phyloP scores from a whole-genome alignment of 2,329 filamentous ascomycete species.

The Alternaria consortialis region DNA sequence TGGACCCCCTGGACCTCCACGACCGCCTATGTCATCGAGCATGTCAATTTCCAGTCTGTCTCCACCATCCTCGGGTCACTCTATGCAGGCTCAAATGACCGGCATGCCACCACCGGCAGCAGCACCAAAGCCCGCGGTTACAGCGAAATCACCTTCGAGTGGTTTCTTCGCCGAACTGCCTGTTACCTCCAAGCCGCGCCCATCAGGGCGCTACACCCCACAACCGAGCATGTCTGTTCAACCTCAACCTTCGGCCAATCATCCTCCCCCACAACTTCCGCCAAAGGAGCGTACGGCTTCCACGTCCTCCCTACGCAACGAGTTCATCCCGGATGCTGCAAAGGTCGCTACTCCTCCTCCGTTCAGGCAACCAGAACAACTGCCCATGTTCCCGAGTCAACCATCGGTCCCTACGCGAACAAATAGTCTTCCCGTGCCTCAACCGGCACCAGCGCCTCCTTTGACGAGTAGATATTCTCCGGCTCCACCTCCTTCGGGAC shows the following conservation, averaged over 20 bases:
- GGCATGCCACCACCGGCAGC: conserved; percentile 36
- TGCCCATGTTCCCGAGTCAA: conserved; percentile 49
- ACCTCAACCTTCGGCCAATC: conserved; percentile 33
- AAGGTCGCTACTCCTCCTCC: conserved; percentile 35
- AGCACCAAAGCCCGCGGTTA: conserved; percentile 37
- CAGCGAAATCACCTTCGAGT: conserved; percentile 41
- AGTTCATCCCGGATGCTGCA: conserved; percentile 42
- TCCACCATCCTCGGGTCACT: conserved; percentile 54
- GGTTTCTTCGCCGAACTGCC: conserved; percentile 62
- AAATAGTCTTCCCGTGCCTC: conserved; percentile 45
- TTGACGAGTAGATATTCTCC: conserved; percentile 39
- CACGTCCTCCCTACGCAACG: conserved; percentile 48
- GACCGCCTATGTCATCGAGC: conserved; percentile 38
- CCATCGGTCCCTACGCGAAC: conserved; percentile 42
- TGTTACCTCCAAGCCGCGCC: conserved; percentile 52
- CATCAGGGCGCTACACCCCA: conserved; percentile 52
- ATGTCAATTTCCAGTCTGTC: conserved; percentile 49
- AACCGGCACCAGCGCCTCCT: conserved; percentile 37
- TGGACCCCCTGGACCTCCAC: conserved; percentile 30
- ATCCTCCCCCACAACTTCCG: conserved; percentile 35
- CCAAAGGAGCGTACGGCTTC: conserved; percentile 48
- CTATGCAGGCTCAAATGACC: conserved; percentile 43
- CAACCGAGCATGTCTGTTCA: conserved; percentile 41
- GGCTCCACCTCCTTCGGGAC: conserved; percentile 45
- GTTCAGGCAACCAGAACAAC: conserved; percentile 54